phyloP scores from a whole-genome alignment of 1,284 basidiomycete species.

The Trichosporon coremiiforme region DNA sequence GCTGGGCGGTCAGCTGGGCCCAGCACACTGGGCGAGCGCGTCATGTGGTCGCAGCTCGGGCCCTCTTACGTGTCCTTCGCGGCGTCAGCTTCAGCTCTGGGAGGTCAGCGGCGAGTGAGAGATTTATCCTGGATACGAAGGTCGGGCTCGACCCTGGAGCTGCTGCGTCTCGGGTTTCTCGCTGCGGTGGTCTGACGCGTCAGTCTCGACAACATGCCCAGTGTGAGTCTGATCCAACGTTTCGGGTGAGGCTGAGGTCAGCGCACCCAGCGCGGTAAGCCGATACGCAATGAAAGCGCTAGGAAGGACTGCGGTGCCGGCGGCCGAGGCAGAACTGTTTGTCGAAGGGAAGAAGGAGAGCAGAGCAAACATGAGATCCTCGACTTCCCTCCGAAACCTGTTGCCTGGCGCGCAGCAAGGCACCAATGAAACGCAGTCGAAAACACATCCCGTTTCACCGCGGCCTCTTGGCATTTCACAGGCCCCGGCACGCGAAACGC shows the following conservation, averaged over 20 bases:
- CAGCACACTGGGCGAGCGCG: not conserved
- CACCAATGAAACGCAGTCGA: not conserved
- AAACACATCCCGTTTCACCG: not conserved
- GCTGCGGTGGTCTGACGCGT: not conserved
- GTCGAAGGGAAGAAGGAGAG: not conserved
- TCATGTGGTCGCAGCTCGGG: not conserved
- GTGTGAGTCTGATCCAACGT: not conserved
- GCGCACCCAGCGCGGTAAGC: not conserved
- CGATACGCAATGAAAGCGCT: not conserved
- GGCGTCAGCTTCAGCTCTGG: not conserved
- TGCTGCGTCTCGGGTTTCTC: conserved; percentile 17
- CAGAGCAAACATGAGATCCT: not conserved
- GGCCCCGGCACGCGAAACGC: too few species aligned
- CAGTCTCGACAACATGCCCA: not conserved
- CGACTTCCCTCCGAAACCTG: not conserved
- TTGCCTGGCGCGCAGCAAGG: not conserved
- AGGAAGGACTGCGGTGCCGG: not conserved
- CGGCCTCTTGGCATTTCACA: too few species aligned
- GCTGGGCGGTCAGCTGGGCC: not conserved
- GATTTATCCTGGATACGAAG: not conserved
- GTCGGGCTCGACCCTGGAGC: not conserved
- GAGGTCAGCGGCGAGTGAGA: not conserved
- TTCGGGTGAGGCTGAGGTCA: conserved; percentile 12
- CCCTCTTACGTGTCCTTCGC: not conserved
- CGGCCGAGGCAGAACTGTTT: not conserved